Conservation (phyloP, 1,284 basidiomycete genomes). For the Mycocalia duriaeana region DNA sequence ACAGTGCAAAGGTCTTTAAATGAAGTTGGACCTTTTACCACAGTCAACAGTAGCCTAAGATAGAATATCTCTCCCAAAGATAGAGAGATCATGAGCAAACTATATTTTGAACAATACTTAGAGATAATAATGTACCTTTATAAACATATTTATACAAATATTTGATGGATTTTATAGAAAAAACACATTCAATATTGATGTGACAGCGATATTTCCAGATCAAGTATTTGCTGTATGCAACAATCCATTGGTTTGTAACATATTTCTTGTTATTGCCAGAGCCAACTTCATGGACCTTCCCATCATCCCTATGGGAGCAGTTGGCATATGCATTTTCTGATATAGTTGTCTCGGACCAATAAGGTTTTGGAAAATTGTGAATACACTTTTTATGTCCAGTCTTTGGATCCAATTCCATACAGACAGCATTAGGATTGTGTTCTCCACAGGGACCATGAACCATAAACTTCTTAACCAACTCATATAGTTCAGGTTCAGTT, state of each 20-base stretch:
- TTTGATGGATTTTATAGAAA: conserved; percentile 30
- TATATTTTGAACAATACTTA: conserved; percentile 15
- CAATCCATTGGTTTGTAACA: conserved; percentile 25
- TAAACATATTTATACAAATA: conserved; percentile 44
- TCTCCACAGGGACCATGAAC: conserved; percentile 36
- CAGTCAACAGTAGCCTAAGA: conserved; percentile 27
- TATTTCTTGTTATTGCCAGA: conserved; percentile 12
- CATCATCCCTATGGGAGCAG: conserved; percentile 2
- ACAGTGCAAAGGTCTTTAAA: conserved; percentile 26
- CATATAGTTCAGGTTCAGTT: conserved; percentile 27
- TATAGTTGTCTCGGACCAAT: conserved; percentile 23
- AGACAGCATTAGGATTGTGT: conserved; percentile 19
- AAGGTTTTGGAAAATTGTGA: conserved; percentile 30
- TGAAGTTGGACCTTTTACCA: conserved; percentile 26
- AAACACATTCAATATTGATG: conserved; percentile 37
- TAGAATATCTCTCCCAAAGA: conserved; percentile 30
- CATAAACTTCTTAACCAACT: conserved; percentile 26
- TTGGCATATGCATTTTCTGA: conserved; percentile 14
- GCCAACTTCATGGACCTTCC: background rate
- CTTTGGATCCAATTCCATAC: no score
- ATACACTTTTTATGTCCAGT: conserved; percentile 28
- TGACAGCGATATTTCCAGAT: conserved; percentile 33
- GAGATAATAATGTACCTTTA: conserved; percentile 37
- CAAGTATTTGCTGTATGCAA: conserved; percentile 30
- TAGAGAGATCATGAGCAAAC: conserved; percentile 23